Evolutionary conservation across 768 basidiomycete genomes (phyloP), one percentile per base, ranked within the genome.

Genomic region (Lactarius sanguifluus): DNA sequence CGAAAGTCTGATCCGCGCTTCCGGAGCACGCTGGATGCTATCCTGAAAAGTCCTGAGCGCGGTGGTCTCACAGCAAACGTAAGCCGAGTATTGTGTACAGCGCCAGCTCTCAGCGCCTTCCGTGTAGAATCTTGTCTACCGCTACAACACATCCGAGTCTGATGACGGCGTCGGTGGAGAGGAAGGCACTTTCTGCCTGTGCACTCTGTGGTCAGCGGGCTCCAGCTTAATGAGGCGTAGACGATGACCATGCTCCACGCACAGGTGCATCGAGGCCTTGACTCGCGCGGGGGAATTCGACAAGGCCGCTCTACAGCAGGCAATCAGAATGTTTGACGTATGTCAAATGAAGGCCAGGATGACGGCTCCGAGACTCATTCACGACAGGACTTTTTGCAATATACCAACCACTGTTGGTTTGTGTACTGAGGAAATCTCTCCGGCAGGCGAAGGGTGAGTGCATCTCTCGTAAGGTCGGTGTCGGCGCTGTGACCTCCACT

Each of bases 141-240:
- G 96, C 9, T 98, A 98, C 76, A 94, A 98, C 73, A 88, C 91
- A 15, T 78, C 76, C 30, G 91, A 91, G 75, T 87, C 92, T 0
- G 89, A 91, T 64, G 96, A 98, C 71, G 96, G 96, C 8, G 94
- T 98, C 15, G 96, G 96, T 1, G 95, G 96, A 1, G 93, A 96
- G 69, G 96, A 97, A 77, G 96, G 96, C 2, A 95, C 92, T 0
- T 97, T 98, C 78, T 93, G 92, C 67, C 79, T 98, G 57, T 95
- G 93, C 72, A 92, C 91, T 0, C 75, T 93, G 8, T 93, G 90
- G 91, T 90, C 60, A 7, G 62, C 57, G 45, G 10, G 15, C 52
- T 23, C 30, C 12, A 9, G 6, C 34, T 61, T 20, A 18, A 2
- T 16, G 18, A 28, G 6, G 41, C n/a, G 16, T 38, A 23, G 32